Percentiles rank a stretch among this genome's conserved stretches.
phyloP scores from a whole-genome alignment of 73 alveolate species.

The Breviolum minutum region DNA sequence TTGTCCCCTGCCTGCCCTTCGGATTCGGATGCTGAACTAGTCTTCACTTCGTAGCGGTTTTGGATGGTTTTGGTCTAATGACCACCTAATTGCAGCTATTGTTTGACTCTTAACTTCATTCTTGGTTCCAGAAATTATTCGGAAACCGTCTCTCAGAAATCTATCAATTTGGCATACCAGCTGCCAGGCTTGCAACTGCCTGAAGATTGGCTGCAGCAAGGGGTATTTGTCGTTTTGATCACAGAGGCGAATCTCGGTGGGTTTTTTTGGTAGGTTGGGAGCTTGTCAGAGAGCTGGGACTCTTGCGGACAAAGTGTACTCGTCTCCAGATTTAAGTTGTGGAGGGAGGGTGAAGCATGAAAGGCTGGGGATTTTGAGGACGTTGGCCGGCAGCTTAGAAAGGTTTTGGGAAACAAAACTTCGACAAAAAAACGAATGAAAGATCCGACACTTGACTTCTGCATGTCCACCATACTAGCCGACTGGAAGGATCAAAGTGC shows the following conservation, averaged over 20 bases:
- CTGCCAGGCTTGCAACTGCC: constrained; percentile 43
- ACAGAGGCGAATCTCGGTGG: constrained; percentile 28
- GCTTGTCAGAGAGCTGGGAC: neutral
- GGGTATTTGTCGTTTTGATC: constrained; percentile 74
- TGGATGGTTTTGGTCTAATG: neutral
- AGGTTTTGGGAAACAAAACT: neutral
- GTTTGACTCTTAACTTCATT: neutral
- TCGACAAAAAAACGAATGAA: too few relatives aligned
- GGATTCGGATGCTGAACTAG: too few relatives aligned
- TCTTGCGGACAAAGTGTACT: neutral
- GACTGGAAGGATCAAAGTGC: too few relatives aligned
- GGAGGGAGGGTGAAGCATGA: neutral
- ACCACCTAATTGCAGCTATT: neutral
- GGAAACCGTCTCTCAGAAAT: neutral
- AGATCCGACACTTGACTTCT: too few relatives aligned
- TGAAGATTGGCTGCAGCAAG: constrained; percentile 83
- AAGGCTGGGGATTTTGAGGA: constrained; percentile 43
- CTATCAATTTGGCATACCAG: neutral
- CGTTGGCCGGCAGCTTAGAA: neutral
- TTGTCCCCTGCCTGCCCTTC: neutral
- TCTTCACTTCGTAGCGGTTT: neutral
- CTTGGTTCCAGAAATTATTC: neutral
- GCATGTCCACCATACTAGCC: too few relatives aligned
- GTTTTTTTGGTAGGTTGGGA: neutral
- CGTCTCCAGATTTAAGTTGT: neutral